Conservation (phyloP, 2,329 filamentous ascomycete genomes). For the Cryphonectria carpinicola region DNA sequence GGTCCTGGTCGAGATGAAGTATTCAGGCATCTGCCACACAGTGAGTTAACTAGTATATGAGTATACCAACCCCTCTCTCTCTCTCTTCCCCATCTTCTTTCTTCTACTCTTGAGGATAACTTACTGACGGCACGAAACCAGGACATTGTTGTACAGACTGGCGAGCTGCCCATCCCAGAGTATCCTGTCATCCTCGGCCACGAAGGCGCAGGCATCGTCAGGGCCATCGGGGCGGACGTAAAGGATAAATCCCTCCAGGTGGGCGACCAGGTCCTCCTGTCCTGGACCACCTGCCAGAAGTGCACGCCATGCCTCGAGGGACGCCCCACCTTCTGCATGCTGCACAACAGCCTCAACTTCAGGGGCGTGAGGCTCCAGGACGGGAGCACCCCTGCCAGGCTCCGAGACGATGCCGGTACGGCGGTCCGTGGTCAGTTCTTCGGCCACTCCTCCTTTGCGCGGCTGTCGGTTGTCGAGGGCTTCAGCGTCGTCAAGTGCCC, state of each 20-base stretch:
- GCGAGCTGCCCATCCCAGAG: conserved; percentile 32
- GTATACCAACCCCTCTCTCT: neutral
- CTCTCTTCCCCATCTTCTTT: neutral
- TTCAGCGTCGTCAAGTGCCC: conserved; percentile 34
- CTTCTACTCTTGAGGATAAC: no score
- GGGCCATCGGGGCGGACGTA: conserved; percentile 35
- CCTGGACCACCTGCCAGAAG: conserved; percentile 38
- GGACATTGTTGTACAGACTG: conserved; percentile 36
- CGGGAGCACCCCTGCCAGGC: conserved; percentile 26
- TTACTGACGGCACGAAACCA: conserved; percentile 13
- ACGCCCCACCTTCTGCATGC: conserved; percentile 37
- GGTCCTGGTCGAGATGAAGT: conserved; percentile 27
- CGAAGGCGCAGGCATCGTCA: conserved; percentile 37
- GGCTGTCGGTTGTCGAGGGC: conserved; percentile 34
- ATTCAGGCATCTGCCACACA: conserved; percentile 25
- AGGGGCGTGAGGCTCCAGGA: conserved; percentile 28
- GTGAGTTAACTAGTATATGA: neutral
- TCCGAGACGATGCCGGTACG: conserved; percentile 21
- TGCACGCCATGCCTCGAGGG: conserved; percentile 38
- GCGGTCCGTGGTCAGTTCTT: conserved; percentile 39
- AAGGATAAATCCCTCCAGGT: conserved; percentile 34
- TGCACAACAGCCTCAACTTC: conserved; percentile 34
- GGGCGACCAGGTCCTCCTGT: conserved; percentile 43
- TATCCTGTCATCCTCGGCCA: conserved; percentile 38
- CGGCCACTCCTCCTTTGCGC: conserved; percentile 38